Percentiles rank a stretch among this genome's conserved stretches.
Conservation (phyloP, 768 basidiomycete genomes). For the Chalciporus pseudorubinellus region DNA sequence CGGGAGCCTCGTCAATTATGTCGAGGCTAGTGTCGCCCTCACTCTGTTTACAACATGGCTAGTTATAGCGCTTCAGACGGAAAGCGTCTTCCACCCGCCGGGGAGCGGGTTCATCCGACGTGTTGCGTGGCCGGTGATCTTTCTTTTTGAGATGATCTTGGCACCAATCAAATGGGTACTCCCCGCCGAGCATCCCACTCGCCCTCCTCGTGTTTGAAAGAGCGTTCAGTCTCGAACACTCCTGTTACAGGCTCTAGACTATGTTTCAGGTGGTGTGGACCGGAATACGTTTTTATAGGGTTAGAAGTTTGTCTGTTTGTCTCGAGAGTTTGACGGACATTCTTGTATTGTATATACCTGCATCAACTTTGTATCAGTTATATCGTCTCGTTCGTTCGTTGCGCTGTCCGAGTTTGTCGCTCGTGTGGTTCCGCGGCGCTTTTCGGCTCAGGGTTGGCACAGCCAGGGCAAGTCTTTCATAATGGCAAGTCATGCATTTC, state of each 20-base stretch:
- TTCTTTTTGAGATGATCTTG: slow-evolving; percentile 2
- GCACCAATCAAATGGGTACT: background rate
- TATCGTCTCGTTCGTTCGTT: too few relatives aligned
- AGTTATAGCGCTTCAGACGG: slow-evolving; percentile 48
- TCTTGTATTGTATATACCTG: background rate
- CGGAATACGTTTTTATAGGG: too few relatives aligned
- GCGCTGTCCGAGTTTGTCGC: too few relatives aligned
- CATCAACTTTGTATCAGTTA: background rate
- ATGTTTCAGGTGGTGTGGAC: too few relatives aligned
- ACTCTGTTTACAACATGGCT: slow-evolving; percentile 56
- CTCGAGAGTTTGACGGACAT: background rate
- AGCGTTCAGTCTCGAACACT: background rate
- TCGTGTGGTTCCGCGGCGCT: too few relatives aligned
- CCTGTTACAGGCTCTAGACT: too few relatives aligned
- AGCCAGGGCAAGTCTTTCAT: too few relatives aligned
- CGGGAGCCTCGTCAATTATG: slow-evolving; percentile 36
- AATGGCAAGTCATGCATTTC: too few relatives aligned
- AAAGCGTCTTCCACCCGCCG: slow-evolving; percentile 15
- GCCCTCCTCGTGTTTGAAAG: too few relatives aligned
- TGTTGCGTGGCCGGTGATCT: slow-evolving; percentile 23
- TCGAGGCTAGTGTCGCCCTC: slow-evolving; percentile 43
- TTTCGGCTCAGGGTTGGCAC: too few relatives aligned
- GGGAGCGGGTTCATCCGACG: slow-evolving; percentile 2
- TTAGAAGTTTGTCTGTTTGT: too few relatives aligned
- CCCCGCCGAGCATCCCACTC: background rate